These are phyloP conservation scores for Calonectria pteridis DNA, from an alignment of 2,329 filamentous ascomycete genomes.

Conservation along the genomic window DNA sequence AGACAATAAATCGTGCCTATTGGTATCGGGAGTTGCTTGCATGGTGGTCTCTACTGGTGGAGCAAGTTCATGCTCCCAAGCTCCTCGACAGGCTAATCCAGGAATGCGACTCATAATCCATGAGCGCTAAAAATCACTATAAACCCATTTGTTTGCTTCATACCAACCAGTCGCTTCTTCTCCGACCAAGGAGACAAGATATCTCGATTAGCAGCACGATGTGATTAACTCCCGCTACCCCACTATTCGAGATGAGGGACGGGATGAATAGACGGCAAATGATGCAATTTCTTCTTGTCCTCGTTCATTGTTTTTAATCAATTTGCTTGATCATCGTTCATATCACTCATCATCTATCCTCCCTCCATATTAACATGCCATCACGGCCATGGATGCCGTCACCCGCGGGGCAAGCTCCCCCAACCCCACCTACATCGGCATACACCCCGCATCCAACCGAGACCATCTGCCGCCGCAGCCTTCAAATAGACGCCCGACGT, in stretches of 20 bases:
- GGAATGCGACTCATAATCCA: not conserved
- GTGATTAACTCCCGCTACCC: not conserved
- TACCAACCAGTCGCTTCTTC: not conserved
- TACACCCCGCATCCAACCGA: slow-evolving; percentile 8
- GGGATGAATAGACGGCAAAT: too few species aligned
- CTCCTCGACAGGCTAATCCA: too few species aligned
- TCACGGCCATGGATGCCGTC: not conserved
- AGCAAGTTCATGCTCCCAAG: not conserved
- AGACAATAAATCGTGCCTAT: not conserved
- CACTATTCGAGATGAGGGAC: not conserved
- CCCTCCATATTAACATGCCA: not conserved
- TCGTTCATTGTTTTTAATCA: not conserved
- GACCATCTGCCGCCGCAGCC: not conserved
- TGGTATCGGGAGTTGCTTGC: not conserved
- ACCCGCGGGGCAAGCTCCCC: not conserved
- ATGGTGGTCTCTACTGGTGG: not conserved
- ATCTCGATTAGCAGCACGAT: not conserved
- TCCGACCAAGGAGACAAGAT: not conserved
- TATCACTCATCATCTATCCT: not conserved
- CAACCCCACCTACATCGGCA: not conserved
- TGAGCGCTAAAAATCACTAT: too few species aligned
- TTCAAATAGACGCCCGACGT: not conserved
- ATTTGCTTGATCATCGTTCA: not conserved
- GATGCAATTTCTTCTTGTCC: not conserved
- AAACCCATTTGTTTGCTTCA: not conserved